These are phyloP conservation scores for Cryphonectria naterciae DNA, from an alignment of 2,329 filamentous ascomycete species.

Conservation along the genomic window DNA sequence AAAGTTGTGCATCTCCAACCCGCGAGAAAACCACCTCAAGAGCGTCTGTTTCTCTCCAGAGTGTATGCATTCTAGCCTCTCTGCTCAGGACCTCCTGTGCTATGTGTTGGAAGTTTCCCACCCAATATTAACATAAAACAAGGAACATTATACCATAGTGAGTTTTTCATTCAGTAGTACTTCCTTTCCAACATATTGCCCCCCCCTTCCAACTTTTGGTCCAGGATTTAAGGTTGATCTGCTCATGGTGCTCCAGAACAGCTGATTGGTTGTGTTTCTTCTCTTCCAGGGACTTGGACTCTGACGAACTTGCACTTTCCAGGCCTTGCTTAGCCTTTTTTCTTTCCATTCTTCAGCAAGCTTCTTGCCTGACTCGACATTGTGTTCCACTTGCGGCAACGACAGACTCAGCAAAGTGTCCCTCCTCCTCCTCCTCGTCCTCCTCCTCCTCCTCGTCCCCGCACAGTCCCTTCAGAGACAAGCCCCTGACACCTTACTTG, in stretches of 20 bases:
- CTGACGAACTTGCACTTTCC: background rate
- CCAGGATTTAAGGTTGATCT: constrained; percentile 7
- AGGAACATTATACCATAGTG: background rate
- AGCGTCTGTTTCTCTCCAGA: background rate
- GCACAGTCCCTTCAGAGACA: background rate
- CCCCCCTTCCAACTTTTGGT: background rate
- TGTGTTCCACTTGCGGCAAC: constrained; percentile 1
- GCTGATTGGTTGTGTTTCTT: constrained; percentile 13
- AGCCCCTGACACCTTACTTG: background rate
- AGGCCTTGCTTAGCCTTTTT: background rate
- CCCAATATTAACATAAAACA: background rate
- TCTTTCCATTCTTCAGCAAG: background rate
- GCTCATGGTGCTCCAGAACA: constrained; percentile 9
- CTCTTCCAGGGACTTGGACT: constrained; percentile 9
- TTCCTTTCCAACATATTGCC: background rate
- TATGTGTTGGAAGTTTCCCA: background rate
- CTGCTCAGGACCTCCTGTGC: background rate
- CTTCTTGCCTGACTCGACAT: constrained; percentile 8
- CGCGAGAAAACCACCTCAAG: background rate
- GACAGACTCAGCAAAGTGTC: background rate
- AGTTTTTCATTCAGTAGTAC: too few species aligned
- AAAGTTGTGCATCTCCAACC: background rate
- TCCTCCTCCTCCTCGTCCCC: background rate
- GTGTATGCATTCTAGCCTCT: too few species aligned
- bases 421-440: background rate